A percentile compares a stretch with the other conserved stretches of the same genome.
Evolutionary conservation across 164 flowering plant genomes (phyloP).

Genomic region (Vitis amurensis): DNA sequence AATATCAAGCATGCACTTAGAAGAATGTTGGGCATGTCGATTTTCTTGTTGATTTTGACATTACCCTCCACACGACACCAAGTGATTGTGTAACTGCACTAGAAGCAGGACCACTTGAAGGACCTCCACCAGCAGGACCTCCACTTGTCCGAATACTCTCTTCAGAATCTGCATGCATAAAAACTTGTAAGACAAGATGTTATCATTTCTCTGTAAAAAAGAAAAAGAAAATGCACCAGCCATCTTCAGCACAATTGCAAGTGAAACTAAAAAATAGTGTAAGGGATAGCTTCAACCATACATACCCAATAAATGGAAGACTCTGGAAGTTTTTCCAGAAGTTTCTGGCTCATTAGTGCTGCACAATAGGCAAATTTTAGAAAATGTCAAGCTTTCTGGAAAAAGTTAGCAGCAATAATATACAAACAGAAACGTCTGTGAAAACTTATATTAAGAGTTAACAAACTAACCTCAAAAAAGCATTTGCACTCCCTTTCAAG

Average conservation of each 20-base stretch:
- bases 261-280: not conserved
- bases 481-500: conserved; percentile 41
- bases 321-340: conserved; percentile 36
- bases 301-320: conserved; percentile 63
- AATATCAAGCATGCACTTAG: conserved; percentile 6
- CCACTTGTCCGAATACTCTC: conserved; percentile 30
- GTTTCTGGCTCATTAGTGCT: conserved; percentile 48
- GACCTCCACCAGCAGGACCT: conserved; percentile 11
- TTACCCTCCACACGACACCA: conserved; percentile 60
- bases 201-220: not conserved
- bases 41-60: conserved; percentile 13
- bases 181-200: conserved; percentile 6
- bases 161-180: conserved; percentile 43
- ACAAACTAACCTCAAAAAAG: conserved; percentile 37
- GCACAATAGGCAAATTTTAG: conserved; percentile 29
- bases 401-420: conserved; percentile 2
- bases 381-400: not conserved
- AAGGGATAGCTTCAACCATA: not conserved
- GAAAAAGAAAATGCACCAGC: not conserved
- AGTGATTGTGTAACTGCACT: conserved; percentile 36
- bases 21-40: conserved; percentile 9
- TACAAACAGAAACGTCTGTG: not conserved
- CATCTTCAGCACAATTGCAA: not conserved
- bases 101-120: conserved; percentile 30
- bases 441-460: conserved; percentile 1